phyloP scores from a whole-genome alignment of 495 filamentous ascomycete species.

The Usnea hakonensis region DNA sequence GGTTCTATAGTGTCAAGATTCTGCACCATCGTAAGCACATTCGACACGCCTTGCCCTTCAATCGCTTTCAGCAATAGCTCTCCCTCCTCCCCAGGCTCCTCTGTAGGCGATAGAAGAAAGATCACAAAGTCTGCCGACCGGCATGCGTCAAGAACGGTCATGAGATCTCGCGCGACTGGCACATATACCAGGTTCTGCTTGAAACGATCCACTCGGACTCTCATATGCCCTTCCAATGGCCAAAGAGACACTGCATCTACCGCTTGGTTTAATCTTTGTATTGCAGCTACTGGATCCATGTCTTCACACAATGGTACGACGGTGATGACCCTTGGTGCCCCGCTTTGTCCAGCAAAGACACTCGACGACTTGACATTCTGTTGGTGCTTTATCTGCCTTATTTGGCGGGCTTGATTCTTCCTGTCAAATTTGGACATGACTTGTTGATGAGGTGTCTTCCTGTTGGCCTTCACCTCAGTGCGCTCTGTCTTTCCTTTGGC shows the following conservation, averaged over 20 bases:
- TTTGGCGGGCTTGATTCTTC: conserved; percentile 85
- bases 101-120: conserved; percentile 67
- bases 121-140: conserved; percentile 83
- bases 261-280: conserved; percentile 64
- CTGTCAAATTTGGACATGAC: conserved; percentile 95
- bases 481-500: conserved; percentile 69
- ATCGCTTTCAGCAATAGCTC: conserved; percentile 76
- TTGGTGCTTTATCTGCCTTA: conserved; percentile 68
- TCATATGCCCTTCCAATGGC: conserved; percentile 47
- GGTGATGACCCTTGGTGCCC: conserved; percentile 85
- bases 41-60: conserved; percentile 89
- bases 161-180: conserved; percentile 59
- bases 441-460: conserved; percentile 90
- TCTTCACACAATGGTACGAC: conserved; percentile 75
- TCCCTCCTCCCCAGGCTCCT: conserved; percentile 75
- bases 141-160: conserved; percentile 74
- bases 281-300: conserved; percentile 56
- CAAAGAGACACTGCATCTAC: conserved; percentile 68
- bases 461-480: conserved; percentile 45
- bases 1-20: conserved; percentile 68
- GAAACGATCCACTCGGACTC: conserved; percentile 75
- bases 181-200: conserved; percentile 88
- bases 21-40: conserved; percentile 71
- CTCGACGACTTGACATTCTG: conserved; percentile 67
- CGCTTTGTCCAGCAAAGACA: conserved; percentile 75